Evolutionary conservation across 192 early-diverging fungal genomes (phyloP), one percentile per base, ranked within the genome.

Genomic region (Coemansia sp.): DNA sequence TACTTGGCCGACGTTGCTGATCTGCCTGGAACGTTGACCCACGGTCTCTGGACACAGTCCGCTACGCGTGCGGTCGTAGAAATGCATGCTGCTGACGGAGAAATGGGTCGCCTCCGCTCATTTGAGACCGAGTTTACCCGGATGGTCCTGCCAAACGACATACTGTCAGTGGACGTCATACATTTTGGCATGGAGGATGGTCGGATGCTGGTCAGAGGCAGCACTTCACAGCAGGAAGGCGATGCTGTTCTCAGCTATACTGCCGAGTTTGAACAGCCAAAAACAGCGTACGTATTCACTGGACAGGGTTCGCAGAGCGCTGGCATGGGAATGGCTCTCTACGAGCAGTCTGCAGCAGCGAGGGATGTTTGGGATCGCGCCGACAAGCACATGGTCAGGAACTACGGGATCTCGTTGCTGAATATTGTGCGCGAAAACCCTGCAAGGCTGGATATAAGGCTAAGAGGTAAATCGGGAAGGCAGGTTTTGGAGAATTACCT

Each of bases 321-420:
- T 40, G 93, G 93, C 61, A 97, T 97, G 95, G 95, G 95, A 63
- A 97, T 97, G 95, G 88, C 87, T 40, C 85, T 97, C 15, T 97
- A 97, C 71, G 84, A 81, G 31, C 82, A 86, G 48, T 94, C 93
- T 2, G 72, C 87, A 51, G 86, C 93, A 59, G 93, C 94, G 29
- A 87, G 87, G 63, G 86, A 85, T 20, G 86, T 97, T 67, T 97
- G 95, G 95, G 90, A 97, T 70, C 86, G 89, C 55, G 95, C 94
- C 59, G 94, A 97, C 66, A 60, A 67, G 25, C 92, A 95, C 78
- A 91, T 94, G 82, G 74, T 90, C 70, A 75, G 78, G 39, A 92
- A 87, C 59, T 97, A 95, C 77, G 93, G 89, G 15, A 84, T 97
- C 65, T 94, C 93, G 43, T 89, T 97, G 68, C 63, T 95, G 34